Evolutionary conservation across 2,329 filamentous ascomycete genomes (phyloP), one percentile per base, ranked within the genome.

Genomic region (Exutisphaerella laricina): DNA sequence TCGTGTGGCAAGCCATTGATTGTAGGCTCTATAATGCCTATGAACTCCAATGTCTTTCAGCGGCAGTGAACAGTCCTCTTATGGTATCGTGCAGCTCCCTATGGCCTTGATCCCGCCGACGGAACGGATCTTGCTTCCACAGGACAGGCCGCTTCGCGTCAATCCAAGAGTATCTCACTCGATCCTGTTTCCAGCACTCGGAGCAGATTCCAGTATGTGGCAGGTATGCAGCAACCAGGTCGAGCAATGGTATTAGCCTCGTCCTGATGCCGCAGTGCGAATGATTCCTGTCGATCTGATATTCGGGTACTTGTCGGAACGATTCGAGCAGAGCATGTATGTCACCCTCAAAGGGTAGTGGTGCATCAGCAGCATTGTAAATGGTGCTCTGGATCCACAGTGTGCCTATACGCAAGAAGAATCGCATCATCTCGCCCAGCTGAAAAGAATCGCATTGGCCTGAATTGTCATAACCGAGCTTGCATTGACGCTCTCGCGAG

Each of bases 361-460:
- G 69, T 5, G 75, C 57, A 2, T 67, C 64, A 8, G 61, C 61
- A 4, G 55, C 55, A 44, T 65, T 48, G 6, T 56, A 64, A 10
- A 74, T 65, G 16, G 62, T 66, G 18, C 68, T 64, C 46, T 68
- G 63, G 1, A 86, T 64, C 26, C 73, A 75, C 3, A 87, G 57
- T 0, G 85, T 75, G 20, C 75, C 72, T 51, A 79, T 78, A 51
- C 73, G 72, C 10, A 71, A 66, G 25, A 88, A 75, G 63, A 88
- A 88, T 52, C 79, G 80, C 50, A 87, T 66, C 72, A 85, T 85
- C 64, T 88, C 83, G 16, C 84, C 85, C 1, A 89, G 74, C 63
- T 89, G 85, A 57, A 84, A 89, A 2, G 79, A 81, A 65, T 89
- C 85, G 61, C 85, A 88, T 30, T 83, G 78, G 2, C 75, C 65